A percentile compares a stretch with the other conserved stretches of the same genome.
phyloP scores from a whole-genome alignment of 2,329 filamentous ascomycete genomes.

The Coccinonectria pachysandricola region DNA sequence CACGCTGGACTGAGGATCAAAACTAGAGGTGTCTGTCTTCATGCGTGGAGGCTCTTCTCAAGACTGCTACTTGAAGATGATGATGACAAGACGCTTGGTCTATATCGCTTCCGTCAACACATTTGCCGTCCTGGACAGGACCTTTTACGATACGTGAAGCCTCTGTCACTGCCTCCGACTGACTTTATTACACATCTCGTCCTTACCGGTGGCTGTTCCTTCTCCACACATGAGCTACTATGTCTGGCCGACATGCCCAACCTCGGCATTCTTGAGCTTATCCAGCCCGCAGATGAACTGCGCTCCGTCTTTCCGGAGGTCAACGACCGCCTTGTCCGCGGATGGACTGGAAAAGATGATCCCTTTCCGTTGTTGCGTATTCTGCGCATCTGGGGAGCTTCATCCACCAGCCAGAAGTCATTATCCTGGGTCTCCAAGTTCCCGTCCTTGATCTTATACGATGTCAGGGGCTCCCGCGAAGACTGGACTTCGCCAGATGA shows the following conservation, averaged over 20 bases:
- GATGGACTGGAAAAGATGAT: constrained; percentile 31
- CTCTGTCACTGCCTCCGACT: constrained; percentile 24
- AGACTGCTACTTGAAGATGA: constrained; percentile 22
- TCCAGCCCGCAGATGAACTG: constrained; percentile 26
- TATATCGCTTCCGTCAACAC: constrained; percentile 30
- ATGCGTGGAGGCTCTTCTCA: constrained; percentile 32
- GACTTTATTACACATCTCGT: constrained; percentile 33
- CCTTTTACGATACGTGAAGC: constrained; percentile 27
- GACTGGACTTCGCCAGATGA: constrained; percentile 25
- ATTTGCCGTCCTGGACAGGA: constrained; percentile 26
- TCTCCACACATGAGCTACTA: constrained; percentile 30
- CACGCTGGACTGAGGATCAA: constrained; percentile 1
- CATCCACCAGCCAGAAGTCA: constrained; percentile 28
- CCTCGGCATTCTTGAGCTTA: constrained; percentile 37
- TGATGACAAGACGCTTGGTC: constrained; percentile 24
- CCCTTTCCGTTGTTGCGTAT: constrained; percentile 38
- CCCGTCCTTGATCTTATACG: constrained; percentile 35
- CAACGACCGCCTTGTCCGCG: constrained; percentile 34
- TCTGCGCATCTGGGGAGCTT: constrained; percentile 34
- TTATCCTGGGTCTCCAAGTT: constrained; percentile 32
- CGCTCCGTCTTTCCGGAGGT: constrained; percentile 25
- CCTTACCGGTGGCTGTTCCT: constrained; percentile 26
- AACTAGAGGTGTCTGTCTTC: constrained; percentile 26
- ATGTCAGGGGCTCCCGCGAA: constrained; percentile 25
- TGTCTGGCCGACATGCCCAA: constrained; percentile 32